Percentiles rank a stretch among this genome's conserved stretches.
Conservation (phyloP, 768 basidiomycete genomes). For the Leccinum imitatum region DNA sequence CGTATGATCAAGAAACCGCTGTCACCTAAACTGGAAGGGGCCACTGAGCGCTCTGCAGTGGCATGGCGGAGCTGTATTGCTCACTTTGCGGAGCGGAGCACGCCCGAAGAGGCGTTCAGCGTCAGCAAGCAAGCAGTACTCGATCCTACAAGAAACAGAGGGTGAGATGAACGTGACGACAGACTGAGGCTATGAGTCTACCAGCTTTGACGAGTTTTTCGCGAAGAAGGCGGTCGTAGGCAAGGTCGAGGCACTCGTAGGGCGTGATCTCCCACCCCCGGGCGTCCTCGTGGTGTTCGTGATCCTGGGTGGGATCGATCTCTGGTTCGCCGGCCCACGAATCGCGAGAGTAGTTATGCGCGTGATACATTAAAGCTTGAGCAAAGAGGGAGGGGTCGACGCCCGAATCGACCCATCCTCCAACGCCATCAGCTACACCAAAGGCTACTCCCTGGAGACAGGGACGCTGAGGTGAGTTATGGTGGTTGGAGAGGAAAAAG, state of each 20-base stretch:
- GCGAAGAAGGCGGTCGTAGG: slow-evolving; percentile 67
- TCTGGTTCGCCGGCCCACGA: slow-evolving; percentile 87
- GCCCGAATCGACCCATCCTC: slow-evolving; percentile 84
- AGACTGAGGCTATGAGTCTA: slow-evolving; percentile 31
- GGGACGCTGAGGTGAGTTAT: slow-evolving; percentile 24
- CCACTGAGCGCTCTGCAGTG: slow-evolving; percentile 4
- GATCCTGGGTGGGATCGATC: slow-evolving; percentile 72
- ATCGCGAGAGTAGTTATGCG: slow-evolving; percentile 65
- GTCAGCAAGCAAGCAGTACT: slow-evolving; percentile 81
- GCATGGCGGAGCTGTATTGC: slow-evolving; percentile 20
- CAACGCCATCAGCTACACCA: slow-evolving; percentile 91
- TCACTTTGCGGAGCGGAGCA: slow-evolving; percentile 77
- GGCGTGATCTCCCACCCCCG: slow-evolving; percentile 73
- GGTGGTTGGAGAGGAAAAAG: slow-evolving; percentile 5
- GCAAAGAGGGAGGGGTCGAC: slow-evolving; percentile 89
- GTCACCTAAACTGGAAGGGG: slow-evolving; percentile 62
- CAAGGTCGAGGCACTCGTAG: slow-evolving; percentile 66
- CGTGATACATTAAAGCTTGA: slow-evolving; percentile 88
- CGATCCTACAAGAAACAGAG: slow-evolving; percentile 51
- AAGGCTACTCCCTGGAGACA: slow-evolving; percentile 65
- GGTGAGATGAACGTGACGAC: neutral
- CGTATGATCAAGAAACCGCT: slow-evolving; percentile 75
- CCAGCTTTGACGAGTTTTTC: slow-evolving; percentile 61
- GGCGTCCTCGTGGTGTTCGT: slow-evolving; percentile 57
- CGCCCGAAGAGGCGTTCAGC: slow-evolving; percentile 70